A percentile compares a stretch with the other conserved stretches of the same genome.
These are phyloP conservation scores for Pholiota microspora DNA, from an alignment of 768 basidiomycete species.

Conservation along the genomic window DNA sequence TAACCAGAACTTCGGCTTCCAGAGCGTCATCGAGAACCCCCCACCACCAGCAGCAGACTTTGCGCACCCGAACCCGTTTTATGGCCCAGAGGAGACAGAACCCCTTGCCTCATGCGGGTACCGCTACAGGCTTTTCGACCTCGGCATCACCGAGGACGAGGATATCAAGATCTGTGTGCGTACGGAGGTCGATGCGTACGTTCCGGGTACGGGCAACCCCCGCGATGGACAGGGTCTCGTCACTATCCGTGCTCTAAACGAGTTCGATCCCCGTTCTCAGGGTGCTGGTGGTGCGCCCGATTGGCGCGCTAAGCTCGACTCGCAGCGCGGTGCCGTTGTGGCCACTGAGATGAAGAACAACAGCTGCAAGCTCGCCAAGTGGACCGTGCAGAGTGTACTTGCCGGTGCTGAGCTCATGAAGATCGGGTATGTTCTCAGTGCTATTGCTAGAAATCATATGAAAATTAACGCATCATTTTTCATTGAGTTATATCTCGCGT, in stretches of 20 bases:
- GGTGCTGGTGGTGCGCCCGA: conserved; percentile 97
- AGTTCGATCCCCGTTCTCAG: conserved; percentile 88
- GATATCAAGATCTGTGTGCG: conserved; percentile 88
- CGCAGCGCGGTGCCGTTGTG: conserved; percentile 95
- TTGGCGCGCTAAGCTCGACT: conserved; percentile 96
- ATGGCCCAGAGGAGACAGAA: conserved; percentile 89
- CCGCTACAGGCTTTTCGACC: conserved; percentile 93
- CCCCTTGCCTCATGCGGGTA: conserved; percentile 96
- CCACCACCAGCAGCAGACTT: conserved; percentile 70
- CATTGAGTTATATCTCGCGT: conserved; percentile 83
- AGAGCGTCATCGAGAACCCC: conserved; percentile 77
- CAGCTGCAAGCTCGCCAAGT: conserved; percentile 94
- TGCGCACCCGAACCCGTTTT: conserved; percentile 92
- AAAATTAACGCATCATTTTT: conserved; percentile 9
- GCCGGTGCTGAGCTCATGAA: conserved; percentile 97
- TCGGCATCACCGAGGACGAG: conserved; percentile 88
- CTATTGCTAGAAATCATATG: conserved; percentile 1
- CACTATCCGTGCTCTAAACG: conserved; percentile 94
- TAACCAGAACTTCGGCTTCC: conserved; percentile 98
- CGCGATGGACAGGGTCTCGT: conserved; percentile 74
- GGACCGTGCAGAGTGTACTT: conserved; percentile 93
- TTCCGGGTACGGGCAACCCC: conserved; percentile 58
- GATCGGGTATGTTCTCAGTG: conserved; percentile 66
- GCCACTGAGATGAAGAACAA: conserved; percentile 99
- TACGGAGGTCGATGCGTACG: conserved; percentile 94